Evolutionary conservation across 2,329 filamentous ascomycete species (phyloP), one percentile per base, ranked within the genome.

Genomic region (Exophiala dermatitidis): DNA sequence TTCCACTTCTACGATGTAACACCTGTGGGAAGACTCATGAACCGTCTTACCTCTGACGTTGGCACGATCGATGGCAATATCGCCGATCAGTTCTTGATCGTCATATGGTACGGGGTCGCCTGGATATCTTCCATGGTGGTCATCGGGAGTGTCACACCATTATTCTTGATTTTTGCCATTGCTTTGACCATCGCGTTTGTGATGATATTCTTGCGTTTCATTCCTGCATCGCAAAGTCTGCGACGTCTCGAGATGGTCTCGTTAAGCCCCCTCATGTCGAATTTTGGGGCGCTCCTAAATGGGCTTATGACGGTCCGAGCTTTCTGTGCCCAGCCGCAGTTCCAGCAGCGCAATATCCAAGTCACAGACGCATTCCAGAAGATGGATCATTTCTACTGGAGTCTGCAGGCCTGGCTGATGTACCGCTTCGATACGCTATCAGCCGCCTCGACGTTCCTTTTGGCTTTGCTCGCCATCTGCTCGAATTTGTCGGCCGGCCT

Each of bases 321-420:
- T 0, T 91, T 94, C 66, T 82, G 79, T 46, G 88, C 85, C 0
- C 85, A 95, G 62, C 73, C 78, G 3, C 83, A 86, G 48, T 95
- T 95, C 64, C 88, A 94, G 65, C 79, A 83, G 57, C 80, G 84
- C 47, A 88, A 94, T 48, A 84, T 96, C 33, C 74, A 78, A 1
- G 89, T 90, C 0, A 89, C 90, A 0, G 90, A 95, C 65, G 83
- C 83, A 12, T 95, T 95, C 66, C 90, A 95, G 67, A 89, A 89
- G 66, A 93, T 95, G 79, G 90, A 96, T 64, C 90, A 96, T 67
- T 95, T 95, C 71, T 95, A 94, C 71, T 95, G 90, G 86, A 87
- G 84, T 54, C 76, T 94, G 41, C 88, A 94, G 60, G 82, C 83
- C 5, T 95, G 90, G 90, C 76, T 95, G 2, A 83, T 84, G 66